A percentile compares a stretch with the other conserved stretches of the same genome.
These are phyloP conservation scores for Euphrasia arctica DNA, from an alignment of 305 asterid genomes.

Conservation along the genomic window DNA sequence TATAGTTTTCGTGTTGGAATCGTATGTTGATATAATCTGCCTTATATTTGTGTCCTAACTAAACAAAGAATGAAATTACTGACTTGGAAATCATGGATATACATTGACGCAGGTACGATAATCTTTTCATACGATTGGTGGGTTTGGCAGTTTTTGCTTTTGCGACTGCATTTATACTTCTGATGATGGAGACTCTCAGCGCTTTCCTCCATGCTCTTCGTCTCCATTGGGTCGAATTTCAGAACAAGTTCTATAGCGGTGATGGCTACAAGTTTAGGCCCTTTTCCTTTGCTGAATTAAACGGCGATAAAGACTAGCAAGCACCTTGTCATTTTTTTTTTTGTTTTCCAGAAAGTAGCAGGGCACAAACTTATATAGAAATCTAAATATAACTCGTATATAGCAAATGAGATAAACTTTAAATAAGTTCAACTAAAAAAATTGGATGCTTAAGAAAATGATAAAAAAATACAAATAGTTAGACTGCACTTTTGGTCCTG, in stretches of 20 bases:
- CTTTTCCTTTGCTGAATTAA: constrained; percentile 70
- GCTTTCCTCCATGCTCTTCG: constrained; percentile 98
- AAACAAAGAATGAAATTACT: background rate
- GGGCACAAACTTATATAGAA: too few relatives aligned
- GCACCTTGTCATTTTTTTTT: background rate
- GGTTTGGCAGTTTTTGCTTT: constrained; percentile 89
- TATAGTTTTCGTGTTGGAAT: background rate
- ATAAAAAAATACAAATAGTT: too few relatives aligned
- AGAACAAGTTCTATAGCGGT: constrained; percentile 83
- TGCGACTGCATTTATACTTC: constrained; percentile 87
- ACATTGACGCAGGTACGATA: constrained; percentile 62
- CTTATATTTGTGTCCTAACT: background rate
- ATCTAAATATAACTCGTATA: too few relatives aligned
- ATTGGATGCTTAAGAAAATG: too few relatives aligned
- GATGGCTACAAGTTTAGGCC: constrained; percentile 94
- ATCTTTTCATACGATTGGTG: constrained; percentile 58
- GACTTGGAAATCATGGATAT: background rate
- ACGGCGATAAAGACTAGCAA: constrained; percentile 42
- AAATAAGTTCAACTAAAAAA: too few relatives aligned
- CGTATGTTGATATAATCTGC: background rate
- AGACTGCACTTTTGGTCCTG: too few relatives aligned
- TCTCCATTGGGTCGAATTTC: constrained; percentile 98
- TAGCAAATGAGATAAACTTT: too few relatives aligned
- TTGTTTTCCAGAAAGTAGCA: background rate
- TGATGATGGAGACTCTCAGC: constrained; percentile 97